Evolutionary conservation across 108 stramenopile genomes (phyloP).

Genomic region (Conticribra weissflogii): DNA sequence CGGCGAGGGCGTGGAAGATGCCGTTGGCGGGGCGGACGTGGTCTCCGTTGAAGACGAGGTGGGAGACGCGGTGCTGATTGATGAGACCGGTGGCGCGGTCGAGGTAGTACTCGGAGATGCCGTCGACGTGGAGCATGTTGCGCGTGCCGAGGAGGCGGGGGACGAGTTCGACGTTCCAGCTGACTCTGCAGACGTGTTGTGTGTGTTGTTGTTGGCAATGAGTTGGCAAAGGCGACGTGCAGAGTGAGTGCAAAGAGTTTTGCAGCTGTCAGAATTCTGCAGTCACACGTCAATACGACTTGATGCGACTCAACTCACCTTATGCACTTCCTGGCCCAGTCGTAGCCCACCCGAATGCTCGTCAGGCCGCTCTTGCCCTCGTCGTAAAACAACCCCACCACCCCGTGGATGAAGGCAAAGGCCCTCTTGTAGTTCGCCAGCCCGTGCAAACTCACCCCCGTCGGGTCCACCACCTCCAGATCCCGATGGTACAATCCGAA

Average conservation of each 20-base stretch:
- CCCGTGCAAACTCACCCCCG: conserved; percentile 73
- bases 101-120: conserved; percentile 81
- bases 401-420: conserved; percentile 66
- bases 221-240: no score
- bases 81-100: conserved; percentile 69
- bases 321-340: conserved; percentile 78
- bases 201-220: no score
- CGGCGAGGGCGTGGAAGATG: conserved; percentile 62
- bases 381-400: conserved; percentile 77
- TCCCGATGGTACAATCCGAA: conserved; percentile 63
- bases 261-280: not conserved
- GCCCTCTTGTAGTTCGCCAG: conserved; percentile 71
- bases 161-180: conserved; percentile 82
- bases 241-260: no score
- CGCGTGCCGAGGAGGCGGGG: conserved; percentile 69
- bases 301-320: conserved; percentile 32
- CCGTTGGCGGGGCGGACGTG: conserved; percentile 68
- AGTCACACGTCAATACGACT: not conserved
- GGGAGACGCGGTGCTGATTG: conserved; percentile 73
- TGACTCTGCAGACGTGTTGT: conserved; percentile 45
- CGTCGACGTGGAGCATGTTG: conserved; percentile 76
- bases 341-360: conserved; percentile 67
- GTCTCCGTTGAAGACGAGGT: conserved; percentile 70
- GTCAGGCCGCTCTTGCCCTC: conserved; percentile 64
- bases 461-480: conserved; percentile 76